Evolutionary conservation across 176 grass and related monocot genomes (phyloP), one percentile per base, ranked within the genome.

Genomic region (Canna indica): DNA sequence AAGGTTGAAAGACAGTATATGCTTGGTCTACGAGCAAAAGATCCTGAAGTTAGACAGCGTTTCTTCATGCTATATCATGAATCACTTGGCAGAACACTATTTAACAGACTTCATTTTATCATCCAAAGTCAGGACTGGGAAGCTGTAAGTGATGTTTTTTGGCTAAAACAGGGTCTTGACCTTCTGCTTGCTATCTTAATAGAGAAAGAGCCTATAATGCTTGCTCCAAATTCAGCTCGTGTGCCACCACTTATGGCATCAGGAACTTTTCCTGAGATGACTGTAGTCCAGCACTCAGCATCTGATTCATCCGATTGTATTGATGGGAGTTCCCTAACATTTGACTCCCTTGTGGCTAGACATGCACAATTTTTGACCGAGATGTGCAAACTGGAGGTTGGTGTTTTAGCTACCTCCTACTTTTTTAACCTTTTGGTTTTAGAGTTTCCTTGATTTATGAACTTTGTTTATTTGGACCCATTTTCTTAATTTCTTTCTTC

Each of bases 111-210:
- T 60, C 94, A 99, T 36, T 99, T 99, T 81, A 99, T 99, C 79
- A 90, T 99, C 67, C 94, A 99, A 53, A 64, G 77, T 20, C 94
- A 99, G 82, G 94, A 99, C 54, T 99, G 94, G 94, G 94, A 99
- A 83, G 75, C 90, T 56, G 90, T 90, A 45, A 93, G 94, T 73
- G 94, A 99, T 82, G 89, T 79, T 71, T 99, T 99, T 70, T 99
- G 94, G 94, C 77, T 99, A 71, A 99, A 90, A 76, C 89, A 99
- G 76, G 94, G 86, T 13, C 90, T 99, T 76, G 94, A 99, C 83
- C 94, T 99, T 70, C 85, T 99, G 72, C 81, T 99, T 70, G 94
- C 94, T 67, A 86, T 99, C 77, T 74, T 99, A 70, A 86, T 93
- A 64, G 94, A 99, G 81, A 90, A 93, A 73, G 89, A 86, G 44